A percentile compares a stretch with the other conserved stretches of the same genome.
Evolutionary conservation across 1,284 basidiomycete genomes (phyloP).

Genomic region (Ceratobasidium sp.): DNA sequence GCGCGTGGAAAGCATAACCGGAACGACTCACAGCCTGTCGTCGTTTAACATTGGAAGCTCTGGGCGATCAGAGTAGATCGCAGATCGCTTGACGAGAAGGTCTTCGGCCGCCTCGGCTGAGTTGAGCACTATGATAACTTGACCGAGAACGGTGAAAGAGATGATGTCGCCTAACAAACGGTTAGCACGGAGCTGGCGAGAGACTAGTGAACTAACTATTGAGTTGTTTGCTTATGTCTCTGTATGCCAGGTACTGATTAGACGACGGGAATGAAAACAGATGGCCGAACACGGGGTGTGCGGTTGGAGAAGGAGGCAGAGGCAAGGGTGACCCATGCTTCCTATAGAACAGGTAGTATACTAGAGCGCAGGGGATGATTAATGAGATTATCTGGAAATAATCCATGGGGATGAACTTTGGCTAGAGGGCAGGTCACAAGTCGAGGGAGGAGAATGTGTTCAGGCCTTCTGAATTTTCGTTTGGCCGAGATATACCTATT

Average conservation of each 20-base stretch:
- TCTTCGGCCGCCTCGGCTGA: slow-evolving; percentile 44
- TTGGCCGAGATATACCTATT: too few relatives aligned
- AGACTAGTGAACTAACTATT: neutral
- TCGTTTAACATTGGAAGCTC: slow-evolving; percentile 41
- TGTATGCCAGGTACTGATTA: neutral
- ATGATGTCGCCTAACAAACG: slow-evolving; percentile 41
- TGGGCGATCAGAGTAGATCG: slow-evolving; percentile 46
- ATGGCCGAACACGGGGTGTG: neutral
- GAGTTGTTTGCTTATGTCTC: neutral
- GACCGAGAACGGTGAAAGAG: slow-evolving; percentile 44
- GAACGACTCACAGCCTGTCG: neutral
- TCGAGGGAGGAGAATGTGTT: too few relatives aligned
- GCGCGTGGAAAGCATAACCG: neutral
- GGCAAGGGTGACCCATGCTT: neutral
- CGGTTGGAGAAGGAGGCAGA: neutral
- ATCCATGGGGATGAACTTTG: too few relatives aligned
- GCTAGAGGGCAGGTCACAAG: too few relatives aligned
- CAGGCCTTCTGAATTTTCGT: too few relatives aligned
- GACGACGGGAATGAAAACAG: neutral
- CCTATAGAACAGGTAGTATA: neutral
- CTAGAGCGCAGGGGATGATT: neutral
- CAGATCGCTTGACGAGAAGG: slow-evolving; percentile 44
- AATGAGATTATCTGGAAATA: too few relatives aligned
- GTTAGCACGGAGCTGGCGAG: neutral
- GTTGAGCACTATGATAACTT: slow-evolving; percentile 48